Percentiles rank a stretch among this genome's conserved stretches.
Evolutionary conservation across 345 rosid genomes (phyloP).

Genomic region (Sonneratia caseolaris): DNA sequence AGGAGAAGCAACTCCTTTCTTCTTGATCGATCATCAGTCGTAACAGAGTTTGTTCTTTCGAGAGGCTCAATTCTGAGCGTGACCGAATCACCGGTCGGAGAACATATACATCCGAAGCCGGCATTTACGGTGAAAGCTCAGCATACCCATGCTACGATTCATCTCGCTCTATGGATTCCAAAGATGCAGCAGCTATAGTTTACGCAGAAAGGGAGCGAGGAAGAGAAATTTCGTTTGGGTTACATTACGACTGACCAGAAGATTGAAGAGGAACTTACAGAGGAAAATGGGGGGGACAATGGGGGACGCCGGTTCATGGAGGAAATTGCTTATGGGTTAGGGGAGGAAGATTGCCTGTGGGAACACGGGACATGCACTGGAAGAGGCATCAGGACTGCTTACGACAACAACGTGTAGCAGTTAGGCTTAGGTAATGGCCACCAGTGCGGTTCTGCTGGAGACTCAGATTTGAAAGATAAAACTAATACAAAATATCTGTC

Average conservation of each 20-base stretch:
- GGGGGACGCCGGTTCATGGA: too few species aligned
- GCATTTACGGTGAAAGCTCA: neutral
- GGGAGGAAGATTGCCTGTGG: neutral
- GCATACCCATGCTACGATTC: neutral
- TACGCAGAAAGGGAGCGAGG: neutral
- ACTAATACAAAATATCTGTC: too few species aligned
- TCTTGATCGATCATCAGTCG: neutral
- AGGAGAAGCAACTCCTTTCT: neutral
- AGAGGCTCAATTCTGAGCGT: neutral
- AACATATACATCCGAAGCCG: neutral
- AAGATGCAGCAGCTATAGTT: neutral
- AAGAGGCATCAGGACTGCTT: slow-evolving; percentile 1
- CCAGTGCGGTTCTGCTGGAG: neutral
- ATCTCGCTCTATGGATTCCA: neutral
- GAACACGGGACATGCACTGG: neutral
- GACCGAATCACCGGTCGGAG: neutral
- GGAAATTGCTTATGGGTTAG: neutral
- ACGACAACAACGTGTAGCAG: slow-evolving; percentile 9
- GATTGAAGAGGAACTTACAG: neutral
- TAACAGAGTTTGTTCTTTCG: neutral
- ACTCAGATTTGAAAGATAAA: too few species aligned
- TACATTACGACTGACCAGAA: neutral
- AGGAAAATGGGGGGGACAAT: neutral
- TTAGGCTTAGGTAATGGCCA: slow-evolving; percentile 3
- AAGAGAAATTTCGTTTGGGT: neutral